Evolutionary conservation across 345 rosid species (phyloP).

Genomic region (Hypericum androsaemum): DNA sequence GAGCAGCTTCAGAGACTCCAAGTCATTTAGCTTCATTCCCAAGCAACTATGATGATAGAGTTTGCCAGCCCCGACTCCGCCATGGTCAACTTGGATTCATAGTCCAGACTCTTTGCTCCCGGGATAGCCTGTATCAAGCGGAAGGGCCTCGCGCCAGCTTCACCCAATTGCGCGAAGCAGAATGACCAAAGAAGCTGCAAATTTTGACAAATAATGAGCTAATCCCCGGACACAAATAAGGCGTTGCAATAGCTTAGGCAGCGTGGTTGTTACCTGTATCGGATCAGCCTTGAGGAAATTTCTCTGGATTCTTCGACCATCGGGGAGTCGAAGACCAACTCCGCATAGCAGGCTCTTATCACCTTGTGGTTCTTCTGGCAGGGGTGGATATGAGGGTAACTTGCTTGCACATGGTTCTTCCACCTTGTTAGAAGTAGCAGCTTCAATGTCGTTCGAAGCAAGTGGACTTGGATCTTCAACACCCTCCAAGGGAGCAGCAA

Average conservation of each 20-base stretch:
- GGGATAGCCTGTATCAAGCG: conserved; percentile 77
- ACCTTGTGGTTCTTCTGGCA: conserved; percentile 84
- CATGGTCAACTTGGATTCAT: conserved; percentile 52
- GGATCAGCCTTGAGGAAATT: conserved; percentile 69
- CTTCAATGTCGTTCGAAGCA: conserved; percentile 16
- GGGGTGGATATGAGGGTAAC: conserved; percentile 50
- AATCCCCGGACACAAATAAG: neutral
- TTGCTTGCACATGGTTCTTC: conserved; percentile 30
- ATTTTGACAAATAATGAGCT: neutral
- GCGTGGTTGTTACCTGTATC: conserved; percentile 42
- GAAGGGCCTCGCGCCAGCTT: conserved; percentile 48
- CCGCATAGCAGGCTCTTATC: conserved; percentile 69
- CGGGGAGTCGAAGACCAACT: conserved; percentile 92
- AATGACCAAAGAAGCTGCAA: conserved; percentile 88
- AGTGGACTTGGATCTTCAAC: conserved; percentile 24
- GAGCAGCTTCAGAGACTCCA: no score
- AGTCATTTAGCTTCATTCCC: conserved; percentile 35
- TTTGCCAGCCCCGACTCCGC: conserved; percentile 82
- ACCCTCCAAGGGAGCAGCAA: conserved; percentile 56
- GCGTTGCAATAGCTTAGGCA: neutral
- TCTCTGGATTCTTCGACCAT: conserved; percentile 81
- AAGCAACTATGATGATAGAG: conserved; percentile 68
- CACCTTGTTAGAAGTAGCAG: conserved; percentile 18
- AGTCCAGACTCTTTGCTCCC: conserved; percentile 72
- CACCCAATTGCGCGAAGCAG: conserved; percentile 58